Evolutionary conservation across 2,329 filamentous ascomycete genomes (phyloP).

Genomic region (Pseudopyrenochaeta lycopersici): DNA sequence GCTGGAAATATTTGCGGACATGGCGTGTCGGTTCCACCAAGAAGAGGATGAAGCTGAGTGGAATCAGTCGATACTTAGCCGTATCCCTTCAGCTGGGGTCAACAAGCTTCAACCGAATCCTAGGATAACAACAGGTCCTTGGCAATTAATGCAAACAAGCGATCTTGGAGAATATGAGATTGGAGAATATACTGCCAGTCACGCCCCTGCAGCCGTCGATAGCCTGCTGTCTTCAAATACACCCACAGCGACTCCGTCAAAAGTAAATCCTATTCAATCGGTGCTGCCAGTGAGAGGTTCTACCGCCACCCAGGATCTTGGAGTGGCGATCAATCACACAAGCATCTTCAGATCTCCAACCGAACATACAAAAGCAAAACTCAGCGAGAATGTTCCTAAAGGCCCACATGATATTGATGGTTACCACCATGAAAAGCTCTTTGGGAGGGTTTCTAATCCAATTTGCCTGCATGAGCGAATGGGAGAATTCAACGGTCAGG

Average conservation of each 20-base stretch:
- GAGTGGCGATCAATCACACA: neutral
- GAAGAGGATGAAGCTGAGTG: slow-evolving; percentile 18
- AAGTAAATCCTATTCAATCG: neutral
- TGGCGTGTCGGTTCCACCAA: slow-evolving; percentile 34
- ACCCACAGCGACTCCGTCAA: neutral
- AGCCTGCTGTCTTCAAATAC: neutral
- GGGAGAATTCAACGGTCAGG: slow-evolving; percentile 50
- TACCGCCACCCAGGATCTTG: neutral
- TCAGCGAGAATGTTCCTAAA: slow-evolving; percentile 12
- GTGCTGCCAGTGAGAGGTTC: neutral
- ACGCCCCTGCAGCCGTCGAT: neutral
- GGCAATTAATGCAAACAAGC: slow-evolving; percentile 33
- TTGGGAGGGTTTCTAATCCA: slow-evolving; percentile 54
- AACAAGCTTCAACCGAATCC: slow-evolving; percentile 31
- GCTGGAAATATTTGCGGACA: slow-evolving; percentile 38
- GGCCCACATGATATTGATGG: slow-evolving; percentile 1
- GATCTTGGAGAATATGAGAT: slow-evolving; percentile 20
- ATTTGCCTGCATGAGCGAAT: slow-evolving; percentile 47
- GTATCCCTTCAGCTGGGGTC: slow-evolving; percentile 26
- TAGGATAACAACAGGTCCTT: slow-evolving; percentile 28
- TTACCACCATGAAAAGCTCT: slow-evolving; percentile 48
- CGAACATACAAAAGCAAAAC: neutral
- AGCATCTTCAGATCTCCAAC: neutral
- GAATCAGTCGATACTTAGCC: slow-evolving; percentile 20
- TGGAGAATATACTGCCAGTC: slow-evolving; percentile 3